These are phyloP conservation scores for Penicillium coprophilum DNA, from an alignment of 495 filamentous ascomycete genomes.

Conservation along the genomic window DNA sequence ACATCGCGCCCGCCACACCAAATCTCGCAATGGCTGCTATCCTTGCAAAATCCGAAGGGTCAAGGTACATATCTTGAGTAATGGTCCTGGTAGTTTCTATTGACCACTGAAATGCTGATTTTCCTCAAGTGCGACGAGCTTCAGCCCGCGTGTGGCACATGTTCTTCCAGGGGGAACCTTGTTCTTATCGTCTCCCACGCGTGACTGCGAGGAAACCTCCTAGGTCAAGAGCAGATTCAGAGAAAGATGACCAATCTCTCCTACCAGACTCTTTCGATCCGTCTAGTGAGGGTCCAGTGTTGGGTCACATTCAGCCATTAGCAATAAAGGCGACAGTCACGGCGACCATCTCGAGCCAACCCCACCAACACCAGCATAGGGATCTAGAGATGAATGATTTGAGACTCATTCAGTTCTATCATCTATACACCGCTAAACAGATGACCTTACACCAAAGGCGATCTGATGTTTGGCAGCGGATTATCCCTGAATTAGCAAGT, in stretches of 20 bases:
- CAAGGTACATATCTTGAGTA: constrained; percentile 4
- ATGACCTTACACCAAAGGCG: constrained; percentile 9
- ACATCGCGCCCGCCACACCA: constrained; percentile 11
- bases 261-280: neutral
- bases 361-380: neutral
- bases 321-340: constrained; percentile 4
- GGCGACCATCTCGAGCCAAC: neutral
- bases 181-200: constrained; percentile 10
- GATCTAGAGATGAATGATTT: constrained; percentile 14
- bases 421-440: constrained; percentile 12
- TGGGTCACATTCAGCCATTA: neutral
- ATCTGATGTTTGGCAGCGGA: constrained; percentile 8
- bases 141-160: constrained; percentile 15
- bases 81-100: neutral
- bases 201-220: neutral
- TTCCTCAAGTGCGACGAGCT: constrained; percentile 17
- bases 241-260: neutral
- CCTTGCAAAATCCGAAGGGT: constrained; percentile 14
- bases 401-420: constrained; percentile 11
- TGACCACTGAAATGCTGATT: neutral
- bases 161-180: constrained; percentile 12
- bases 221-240: constrained; percentile 2
- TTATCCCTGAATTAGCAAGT: constrained; percentile 12
- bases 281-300: neutral
- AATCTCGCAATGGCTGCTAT: constrained; percentile 18